These are phyloP conservation scores for Xanthoparmelia taractica DNA, from an alignment of 495 filamentous ascomycete genomes.

Conservation along the genomic window DNA sequence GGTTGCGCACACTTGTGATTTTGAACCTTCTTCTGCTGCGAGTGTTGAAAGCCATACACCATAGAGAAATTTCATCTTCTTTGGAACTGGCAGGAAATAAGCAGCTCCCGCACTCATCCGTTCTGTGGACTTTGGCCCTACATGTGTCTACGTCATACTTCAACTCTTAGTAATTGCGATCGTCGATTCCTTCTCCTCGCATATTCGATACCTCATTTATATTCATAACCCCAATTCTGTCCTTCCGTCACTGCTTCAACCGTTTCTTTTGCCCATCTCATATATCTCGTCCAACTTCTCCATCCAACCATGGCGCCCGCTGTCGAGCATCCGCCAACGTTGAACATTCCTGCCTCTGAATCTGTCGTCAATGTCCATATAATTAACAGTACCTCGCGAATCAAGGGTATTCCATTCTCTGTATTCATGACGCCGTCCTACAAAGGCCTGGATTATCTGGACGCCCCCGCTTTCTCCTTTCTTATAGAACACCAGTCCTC, in stretches of 20 bases:
- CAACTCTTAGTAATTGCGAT: background rate
- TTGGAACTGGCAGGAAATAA: no score
- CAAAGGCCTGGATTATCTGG: conserved; percentile 34
- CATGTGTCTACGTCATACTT: background rate
- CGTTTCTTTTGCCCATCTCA: background rate
- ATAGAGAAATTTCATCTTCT: no score
- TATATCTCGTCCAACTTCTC: background rate
- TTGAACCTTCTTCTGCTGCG: no score
- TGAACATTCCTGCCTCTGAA: conserved; percentile 39
- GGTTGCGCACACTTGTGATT: no score
- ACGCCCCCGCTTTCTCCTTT: conserved; percentile 38
- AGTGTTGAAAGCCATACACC: no score
- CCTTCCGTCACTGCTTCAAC: background rate
- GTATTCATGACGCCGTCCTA: conserved; percentile 38
- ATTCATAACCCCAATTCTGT: background rate
- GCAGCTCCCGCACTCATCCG: background rate
- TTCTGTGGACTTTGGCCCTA: background rate
- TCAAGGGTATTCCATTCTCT: conserved; percentile 29
- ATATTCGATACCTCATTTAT: background rate
- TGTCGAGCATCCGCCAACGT: background rate
- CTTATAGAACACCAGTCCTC: conserved; percentile 42
- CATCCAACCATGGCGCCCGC: background rate
- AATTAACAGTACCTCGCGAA: conserved; percentile 41
- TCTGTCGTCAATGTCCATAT: conserved; percentile 45
- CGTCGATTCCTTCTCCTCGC: background rate